A percentile compares a stretch with the other conserved stretches of the same genome.
These are phyloP conservation scores for Tricholoma saponaceum DNA, from an alignment of 768 basidiomycete genomes.

Conservation along the genomic window DNA sequence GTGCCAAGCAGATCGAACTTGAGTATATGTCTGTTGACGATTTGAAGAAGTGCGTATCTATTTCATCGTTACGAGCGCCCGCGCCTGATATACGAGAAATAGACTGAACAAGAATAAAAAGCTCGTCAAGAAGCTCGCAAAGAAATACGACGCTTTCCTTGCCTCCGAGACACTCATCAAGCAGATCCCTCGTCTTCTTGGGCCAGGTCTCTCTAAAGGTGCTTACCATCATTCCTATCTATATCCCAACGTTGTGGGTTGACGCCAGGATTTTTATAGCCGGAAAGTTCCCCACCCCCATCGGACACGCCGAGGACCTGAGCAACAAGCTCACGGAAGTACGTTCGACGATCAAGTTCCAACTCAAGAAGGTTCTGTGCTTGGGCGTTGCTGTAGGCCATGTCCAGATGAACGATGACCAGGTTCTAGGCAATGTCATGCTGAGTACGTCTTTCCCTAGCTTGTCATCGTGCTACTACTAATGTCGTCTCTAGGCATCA, in stretches of 20 bases:
- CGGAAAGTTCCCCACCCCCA: conserved; percentile 98
- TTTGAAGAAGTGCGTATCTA: conserved; percentile 81
- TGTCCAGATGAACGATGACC: conserved; percentile 96
- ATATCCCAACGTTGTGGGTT: not conserved
- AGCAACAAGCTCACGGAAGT: conserved; percentile 89
- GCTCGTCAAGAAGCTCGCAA: conserved; percentile 99
- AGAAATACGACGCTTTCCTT: conserved; percentile 99
- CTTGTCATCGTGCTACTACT: not conserved
- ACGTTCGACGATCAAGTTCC: conserved; percentile 99
- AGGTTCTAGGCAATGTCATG: conserved; percentile 97
- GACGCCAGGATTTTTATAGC: conserved; percentile 40
- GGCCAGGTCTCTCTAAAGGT: conserved; percentile 99
- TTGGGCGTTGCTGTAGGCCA: conserved; percentile 98
- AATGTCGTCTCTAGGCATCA: conserved; percentile 67
- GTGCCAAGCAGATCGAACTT: conserved; percentile 95
- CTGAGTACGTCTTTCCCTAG: conserved; percentile 53
- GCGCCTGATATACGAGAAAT: not conserved
- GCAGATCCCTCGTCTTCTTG: conserved; percentile 99
- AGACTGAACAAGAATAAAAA: conserved; percentile 99
- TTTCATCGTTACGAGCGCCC: too few relatives aligned
- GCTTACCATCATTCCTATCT: not conserved
- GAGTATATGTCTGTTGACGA: conserved; percentile 99
- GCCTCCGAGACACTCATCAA: conserved; percentile 97
- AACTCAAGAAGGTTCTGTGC: conserved; percentile 98
- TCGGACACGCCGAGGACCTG: conserved; percentile 92